Conservation (phyloP, 2,329 filamentous ascomycete species). For the Botrytis aclada region DNA sequence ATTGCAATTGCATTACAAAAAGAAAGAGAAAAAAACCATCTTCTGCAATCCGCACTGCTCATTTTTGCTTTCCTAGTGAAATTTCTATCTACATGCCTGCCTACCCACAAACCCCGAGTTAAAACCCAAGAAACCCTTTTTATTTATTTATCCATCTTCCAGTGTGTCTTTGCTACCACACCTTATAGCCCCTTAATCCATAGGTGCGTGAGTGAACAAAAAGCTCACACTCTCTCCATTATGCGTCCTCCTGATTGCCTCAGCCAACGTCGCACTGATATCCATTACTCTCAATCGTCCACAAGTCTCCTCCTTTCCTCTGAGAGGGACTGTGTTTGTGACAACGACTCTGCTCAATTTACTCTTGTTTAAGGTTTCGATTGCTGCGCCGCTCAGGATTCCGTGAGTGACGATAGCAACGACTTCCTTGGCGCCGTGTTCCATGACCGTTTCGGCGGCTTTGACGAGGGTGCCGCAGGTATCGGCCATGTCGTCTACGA, state of each 20-base stretch:
- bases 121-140: not conserved
- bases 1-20: not conserved
- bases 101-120: too few relatives aligned
- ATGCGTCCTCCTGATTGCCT: conserved; percentile 66
- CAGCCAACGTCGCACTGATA: conserved; percentile 78
- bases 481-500: conserved; percentile 98
- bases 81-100: not conserved
- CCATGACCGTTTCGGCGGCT: conserved; percentile 82
- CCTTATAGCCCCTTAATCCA: conserved; percentile 37
- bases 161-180: not conserved
- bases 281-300: conserved; percentile 86
- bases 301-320: conserved; percentile 76
- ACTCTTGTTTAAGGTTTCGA: conserved; percentile 69
- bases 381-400: conserved; percentile 83
- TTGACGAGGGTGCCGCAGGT: conserved; percentile 88
- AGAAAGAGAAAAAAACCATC: not conserved
- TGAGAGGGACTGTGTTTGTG: conserved; percentile 82
- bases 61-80: not conserved
- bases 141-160: not conserved
- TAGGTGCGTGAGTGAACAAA: conserved; percentile 64
- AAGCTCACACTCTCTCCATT: conserved; percentile 67
- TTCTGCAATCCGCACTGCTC: not conserved
- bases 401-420: conserved; percentile 95
- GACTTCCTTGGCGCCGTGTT: conserved; percentile 81
- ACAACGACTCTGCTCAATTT: conserved; percentile 77